Conservation (phyloP, 1,284 basidiomycete genomes). For the Marasmius sp. region DNA sequence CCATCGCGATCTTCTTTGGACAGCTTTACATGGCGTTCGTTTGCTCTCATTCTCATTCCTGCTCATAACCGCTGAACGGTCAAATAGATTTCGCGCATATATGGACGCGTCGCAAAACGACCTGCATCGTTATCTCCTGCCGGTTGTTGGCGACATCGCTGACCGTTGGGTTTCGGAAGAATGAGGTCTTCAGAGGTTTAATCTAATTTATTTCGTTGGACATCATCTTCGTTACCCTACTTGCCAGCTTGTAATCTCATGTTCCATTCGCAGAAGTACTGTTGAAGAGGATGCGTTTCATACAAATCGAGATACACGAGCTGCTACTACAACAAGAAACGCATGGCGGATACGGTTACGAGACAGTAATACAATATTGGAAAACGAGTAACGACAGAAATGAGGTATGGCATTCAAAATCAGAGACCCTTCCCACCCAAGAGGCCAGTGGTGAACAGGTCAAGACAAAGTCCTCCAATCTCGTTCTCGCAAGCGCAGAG, state of each 20-base stretch:
- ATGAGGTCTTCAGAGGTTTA: conserved; percentile 30
- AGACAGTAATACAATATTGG: too few species aligned
- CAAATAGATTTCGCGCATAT: conserved; percentile 60
- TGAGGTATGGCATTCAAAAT: background rate
- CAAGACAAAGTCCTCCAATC: background rate
- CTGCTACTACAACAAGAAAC: too few species aligned
- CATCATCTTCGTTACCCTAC: background rate
- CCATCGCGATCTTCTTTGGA: conserved; percentile 40
- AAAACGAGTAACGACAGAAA: too few species aligned
- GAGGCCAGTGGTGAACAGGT: background rate
- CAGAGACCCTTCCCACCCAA: background rate
- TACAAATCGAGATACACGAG: too few species aligned
- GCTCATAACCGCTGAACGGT: background rate
- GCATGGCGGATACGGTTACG: too few species aligned
- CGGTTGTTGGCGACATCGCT: conserved; percentile 69
- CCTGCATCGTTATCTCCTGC: conserved; percentile 61
- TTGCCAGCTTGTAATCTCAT: too few species aligned
- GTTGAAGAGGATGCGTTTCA: too few species aligned
- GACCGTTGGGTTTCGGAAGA: conserved; percentile 75
- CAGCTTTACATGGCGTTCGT: conserved; percentile 60
- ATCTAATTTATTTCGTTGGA: background rate
- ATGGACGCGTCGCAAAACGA: conserved; percentile 58
- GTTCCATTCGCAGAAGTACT: too few species aligned
- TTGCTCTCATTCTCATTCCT: background rate
- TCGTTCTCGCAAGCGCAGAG: background rate